These are phyloP conservation scores for Mrakia frigida DNA, from an alignment of 768 basidiomycete genomes.

Conservation along the genomic window DNA sequence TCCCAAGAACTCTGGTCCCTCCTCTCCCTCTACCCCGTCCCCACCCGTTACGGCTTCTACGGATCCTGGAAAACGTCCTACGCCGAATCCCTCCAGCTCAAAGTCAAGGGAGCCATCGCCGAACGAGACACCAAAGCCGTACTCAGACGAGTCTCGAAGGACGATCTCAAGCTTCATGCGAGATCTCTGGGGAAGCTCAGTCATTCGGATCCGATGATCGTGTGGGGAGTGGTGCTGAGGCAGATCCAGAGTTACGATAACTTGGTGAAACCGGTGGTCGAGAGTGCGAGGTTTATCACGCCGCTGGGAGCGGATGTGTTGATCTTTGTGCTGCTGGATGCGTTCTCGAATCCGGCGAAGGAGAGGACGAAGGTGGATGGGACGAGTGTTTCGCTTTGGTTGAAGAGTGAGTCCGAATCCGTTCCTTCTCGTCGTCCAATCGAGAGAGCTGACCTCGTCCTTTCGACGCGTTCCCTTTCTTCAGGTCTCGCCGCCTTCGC, in stretches of 20 bases:
- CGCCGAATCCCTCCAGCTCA: constrained; percentile 26
- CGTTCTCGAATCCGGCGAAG: constrained; percentile 74
- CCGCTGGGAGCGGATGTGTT: constrained; percentile 92
- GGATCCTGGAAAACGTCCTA: constrained; percentile 76
- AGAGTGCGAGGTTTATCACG: constrained; percentile 79
- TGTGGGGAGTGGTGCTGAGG: constrained; percentile 81
- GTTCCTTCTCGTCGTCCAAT: background rate
- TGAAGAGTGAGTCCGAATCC: constrained; percentile 69
- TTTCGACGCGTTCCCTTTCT: background rate
- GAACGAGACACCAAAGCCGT: constrained; percentile 84
- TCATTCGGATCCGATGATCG: constrained; percentile 86
- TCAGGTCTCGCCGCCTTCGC: constrained; percentile 87
- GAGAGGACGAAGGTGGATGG: constrained; percentile 84
- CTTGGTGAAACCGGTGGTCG: constrained; percentile 79
- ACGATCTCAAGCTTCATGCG: constrained; percentile 72
- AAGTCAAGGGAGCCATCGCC: constrained; percentile 70
- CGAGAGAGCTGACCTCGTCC: background rate
- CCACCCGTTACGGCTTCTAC: constrained; percentile 81
- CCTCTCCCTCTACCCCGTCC: constrained; percentile 68
- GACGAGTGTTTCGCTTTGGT: constrained; percentile 82
- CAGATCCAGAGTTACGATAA: constrained; percentile 98
- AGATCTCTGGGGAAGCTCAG: constrained; percentile 86
- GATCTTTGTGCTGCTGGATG: constrained; percentile 78
- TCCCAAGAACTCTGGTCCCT: constrained; percentile 91
- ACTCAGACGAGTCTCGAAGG: constrained; percentile 65